A percentile compares a stretch with the other conserved stretches of the same genome.
These are phyloP conservation scores for Exophiala sp. DNA, from an alignment of 2,329 filamentous ascomycete species.

Conservation along the genomic window DNA sequence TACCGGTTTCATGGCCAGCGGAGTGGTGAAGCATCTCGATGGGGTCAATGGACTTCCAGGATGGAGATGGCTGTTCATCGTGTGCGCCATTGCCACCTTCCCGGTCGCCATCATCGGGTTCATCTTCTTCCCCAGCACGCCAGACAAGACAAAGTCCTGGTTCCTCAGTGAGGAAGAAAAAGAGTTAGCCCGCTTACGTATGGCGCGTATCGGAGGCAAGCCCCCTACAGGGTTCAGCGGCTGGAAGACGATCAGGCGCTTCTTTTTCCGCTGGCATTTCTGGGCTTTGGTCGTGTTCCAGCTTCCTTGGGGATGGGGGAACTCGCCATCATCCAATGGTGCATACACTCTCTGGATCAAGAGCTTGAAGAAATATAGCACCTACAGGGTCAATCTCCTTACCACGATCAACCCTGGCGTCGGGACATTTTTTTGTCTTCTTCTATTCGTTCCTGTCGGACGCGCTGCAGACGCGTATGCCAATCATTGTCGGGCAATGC, in stretches of 20 bases:
- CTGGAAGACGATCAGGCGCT: slow-evolving; percentile 28
- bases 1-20: slow-evolving; percentile 13
- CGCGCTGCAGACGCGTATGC: slow-evolving; percentile 46
- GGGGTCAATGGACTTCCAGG: slow-evolving; percentile 42
- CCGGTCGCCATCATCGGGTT: slow-evolving; percentile 37
- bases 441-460: slow-evolving; percentile 51
- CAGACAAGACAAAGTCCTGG: slow-evolving; percentile 38
- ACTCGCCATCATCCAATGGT: slow-evolving; percentile 9
- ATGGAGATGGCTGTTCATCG: slow-evolving; percentile 42
- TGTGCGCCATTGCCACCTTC: slow-evolving; percentile 42
- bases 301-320: slow-evolving; percentile 35
- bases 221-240: slow-evolving; percentile 35
- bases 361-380: slow-evolving; percentile 32
- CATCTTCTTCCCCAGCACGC: slow-evolving; percentile 38
- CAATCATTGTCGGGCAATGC: slow-evolving; percentile 44
- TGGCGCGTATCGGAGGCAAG: slow-evolving; percentile 36
- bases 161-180: slow-evolving; percentile 36
- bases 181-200: slow-evolving; percentile 30
- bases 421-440: slow-evolving; percentile 48
- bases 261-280: slow-evolving; percentile 41
- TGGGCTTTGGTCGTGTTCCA: slow-evolving; percentile 38
- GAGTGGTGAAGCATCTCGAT: slow-evolving; percentile 33
- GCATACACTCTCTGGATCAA: slow-evolving; percentile 40
- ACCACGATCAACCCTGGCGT: slow-evolving; percentile 41
- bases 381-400: slow-evolving; percentile 43